Evolutionary conservation across 208 protist genomes (phyloP), one percentile per base, ranked within the genome.

Genomic region (Zelonia costaricensis): DNA sequence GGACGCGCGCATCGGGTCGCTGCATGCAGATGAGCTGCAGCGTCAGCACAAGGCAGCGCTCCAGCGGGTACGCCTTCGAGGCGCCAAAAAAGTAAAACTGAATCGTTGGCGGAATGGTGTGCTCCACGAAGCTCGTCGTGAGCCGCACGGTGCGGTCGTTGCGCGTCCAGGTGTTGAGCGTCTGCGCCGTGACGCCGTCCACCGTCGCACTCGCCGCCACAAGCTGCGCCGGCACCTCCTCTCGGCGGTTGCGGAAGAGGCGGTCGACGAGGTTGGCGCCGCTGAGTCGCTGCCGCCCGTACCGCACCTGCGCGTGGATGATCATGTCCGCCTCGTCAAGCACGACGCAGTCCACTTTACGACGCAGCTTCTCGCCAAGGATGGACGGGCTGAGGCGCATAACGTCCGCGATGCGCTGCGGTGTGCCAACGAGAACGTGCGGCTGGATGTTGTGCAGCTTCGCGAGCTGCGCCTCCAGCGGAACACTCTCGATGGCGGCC

Each of bases 301-400:
- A 72, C 13, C 33, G 22, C 16, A 69, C 52, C n/a, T 0, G 42
- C n/a, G 55, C 22, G 13, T 78, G 67, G 12, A 96, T 64, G 23
- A 96, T 65, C 46, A 92, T 58, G 59, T 96, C 90, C 0, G 90
- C 90, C 61, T 96, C 90, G 61, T 96, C 90, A 7, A 96, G 77
- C 71, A 96, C 85, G 31, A 96, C 80, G 53, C 90, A 96, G 62
- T 96, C 90, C 55, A 96, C 85, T 67, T 89, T 89, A n/a, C 83
- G 70, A 9, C 90, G 90, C 44, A 96, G 76, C 61, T 86, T 91
- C 71, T 93, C 90, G 3, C 86, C 84, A 15, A 96, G 35, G 38
- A 93, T 79, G 38, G 80, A 66, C n/a, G 75, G 78, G 67, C 76
- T 80, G 10, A 85, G 57, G 8, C 82, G 82, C 18, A 71, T 64